phyloP scores from a whole-genome alignment of 129 eudicot species.

The Pulicaria dysenterica region DNA sequence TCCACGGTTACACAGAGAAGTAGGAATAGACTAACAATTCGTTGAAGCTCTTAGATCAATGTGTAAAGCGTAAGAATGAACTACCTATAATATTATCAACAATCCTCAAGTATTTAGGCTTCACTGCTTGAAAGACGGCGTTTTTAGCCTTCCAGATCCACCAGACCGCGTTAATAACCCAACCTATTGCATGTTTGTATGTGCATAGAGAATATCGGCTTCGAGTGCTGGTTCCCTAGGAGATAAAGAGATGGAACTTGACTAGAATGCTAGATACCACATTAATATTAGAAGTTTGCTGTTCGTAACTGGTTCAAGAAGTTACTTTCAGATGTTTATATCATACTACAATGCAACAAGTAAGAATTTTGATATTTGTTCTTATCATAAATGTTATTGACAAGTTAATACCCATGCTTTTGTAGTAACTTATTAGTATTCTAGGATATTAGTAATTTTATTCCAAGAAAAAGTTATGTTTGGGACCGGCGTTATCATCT shows the following conservation, averaged over 20 bases:
- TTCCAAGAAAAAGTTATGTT: background rate
- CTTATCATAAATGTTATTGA: slow-evolving; percentile 15
- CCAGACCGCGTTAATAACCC: too few species aligned
- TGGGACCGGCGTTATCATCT: slow-evolving; percentile 2
- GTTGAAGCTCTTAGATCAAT: too few species aligned
- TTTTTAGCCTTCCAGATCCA: too few species aligned
- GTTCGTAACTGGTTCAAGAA: slow-evolving; percentile 4
- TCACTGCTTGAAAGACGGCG: too few species aligned
- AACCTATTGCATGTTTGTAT: background rate
- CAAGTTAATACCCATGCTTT: slow-evolving; percentile 7
- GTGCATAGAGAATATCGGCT: background rate
- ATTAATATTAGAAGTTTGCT: background rate
- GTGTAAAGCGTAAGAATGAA: too few species aligned
- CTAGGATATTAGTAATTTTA: background rate
- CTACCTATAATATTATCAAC: too few species aligned
- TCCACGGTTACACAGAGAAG: too few species aligned
- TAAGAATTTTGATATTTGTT: background rate
- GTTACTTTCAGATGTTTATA: background rate
- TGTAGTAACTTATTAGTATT: background rate
- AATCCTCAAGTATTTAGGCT: too few species aligned
- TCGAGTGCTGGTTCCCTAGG: background rate
- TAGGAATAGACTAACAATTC: too few species aligned
- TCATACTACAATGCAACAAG: background rate
- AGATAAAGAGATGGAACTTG: slow-evolving; percentile 5
- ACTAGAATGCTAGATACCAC: background rate